Evolutionary conservation across 352 stramenopile species (phyloP).

Genomic region (Globisporangium paroecandrum): DNA sequence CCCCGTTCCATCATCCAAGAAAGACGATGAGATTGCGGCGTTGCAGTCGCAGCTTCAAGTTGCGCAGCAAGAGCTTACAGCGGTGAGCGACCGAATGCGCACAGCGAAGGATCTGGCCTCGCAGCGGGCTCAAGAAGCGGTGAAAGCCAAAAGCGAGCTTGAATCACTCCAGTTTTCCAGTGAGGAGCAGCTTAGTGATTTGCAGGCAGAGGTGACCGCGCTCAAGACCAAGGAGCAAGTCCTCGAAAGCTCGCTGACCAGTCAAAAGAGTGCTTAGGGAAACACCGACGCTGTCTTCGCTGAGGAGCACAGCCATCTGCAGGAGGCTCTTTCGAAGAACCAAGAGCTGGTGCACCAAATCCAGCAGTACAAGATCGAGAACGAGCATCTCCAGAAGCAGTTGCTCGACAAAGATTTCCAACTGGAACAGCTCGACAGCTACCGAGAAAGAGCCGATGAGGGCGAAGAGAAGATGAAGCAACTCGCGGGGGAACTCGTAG

Average conservation of each 20-base stretch:
- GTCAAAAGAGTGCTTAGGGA: conserved; percentile 19
- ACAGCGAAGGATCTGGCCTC: conserved; percentile 28
- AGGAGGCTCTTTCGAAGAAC: conserved; percentile 25
- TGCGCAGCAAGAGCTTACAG: conserved; percentile 30
- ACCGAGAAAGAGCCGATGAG: conserved; percentile 42
- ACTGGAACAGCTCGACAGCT: conserved; percentile 53
- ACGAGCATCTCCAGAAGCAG: conserved; percentile 67
- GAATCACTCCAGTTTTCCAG: conserved; percentile 31
- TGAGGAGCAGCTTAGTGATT: conserved; percentile 32
- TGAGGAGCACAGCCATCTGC: conserved; percentile 33
- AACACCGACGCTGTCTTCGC: conserved; percentile 20
- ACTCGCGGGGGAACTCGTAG: conserved; percentile 27
- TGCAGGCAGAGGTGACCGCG: conserved; percentile 38
- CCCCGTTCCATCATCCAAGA: conserved; percentile 13
- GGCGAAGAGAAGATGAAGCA: conserved; percentile 38
- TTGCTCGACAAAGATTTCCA: conserved; percentile 64
- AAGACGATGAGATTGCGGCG: conserved; percentile 34
- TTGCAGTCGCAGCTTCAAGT: conserved; percentile 35
- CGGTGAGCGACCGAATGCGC: conserved; percentile 31
- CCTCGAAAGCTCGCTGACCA: conserved; percentile 27
- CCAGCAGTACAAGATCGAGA: conserved; percentile 74
- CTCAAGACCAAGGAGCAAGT: conserved; percentile 34
- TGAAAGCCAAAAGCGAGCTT: conserved; percentile 27
- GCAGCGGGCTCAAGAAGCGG: conserved; percentile 27
- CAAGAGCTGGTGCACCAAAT: conserved; percentile 48